A percentile compares a stretch with the other conserved stretches of the same genome.
phyloP scores from a whole-genome alignment of 371 early-diverging fungal species.

The Dinochytrium kinnereticum region DNA sequence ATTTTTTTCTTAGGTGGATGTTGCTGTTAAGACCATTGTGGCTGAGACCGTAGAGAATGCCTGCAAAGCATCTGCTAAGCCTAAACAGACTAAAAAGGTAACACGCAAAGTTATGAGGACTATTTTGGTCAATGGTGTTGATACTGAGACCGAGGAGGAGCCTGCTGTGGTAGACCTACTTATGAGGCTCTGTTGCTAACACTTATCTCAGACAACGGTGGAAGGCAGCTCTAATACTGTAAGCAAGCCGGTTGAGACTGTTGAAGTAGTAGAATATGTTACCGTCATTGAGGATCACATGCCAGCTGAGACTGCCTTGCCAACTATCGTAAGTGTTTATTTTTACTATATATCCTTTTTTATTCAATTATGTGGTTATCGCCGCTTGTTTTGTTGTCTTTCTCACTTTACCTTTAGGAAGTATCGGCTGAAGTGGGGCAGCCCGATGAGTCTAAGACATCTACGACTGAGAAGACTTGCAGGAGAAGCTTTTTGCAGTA shows the following conservation, averaged over 20 bases:
- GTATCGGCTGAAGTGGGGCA: background rate
- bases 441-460: background rate
- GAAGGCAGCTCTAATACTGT: too few relatives aligned
- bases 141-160: background rate
- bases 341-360: slow-evolving; percentile 3
- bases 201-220: too few relatives aligned
- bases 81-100: too few relatives aligned
- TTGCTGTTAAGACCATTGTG: too few relatives aligned
- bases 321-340: background rate
- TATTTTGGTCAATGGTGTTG: background rate
- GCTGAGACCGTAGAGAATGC: too few relatives aligned
- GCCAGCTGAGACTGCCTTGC: background rate
- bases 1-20: too few relatives aligned
- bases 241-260: too few relatives aligned
- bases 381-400: background rate
- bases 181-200: too few relatives aligned
- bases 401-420: too few relatives aligned
- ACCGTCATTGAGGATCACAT: background rate
- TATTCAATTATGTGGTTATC: background rate
- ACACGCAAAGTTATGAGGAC: too few relatives aligned
- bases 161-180: too few relatives aligned
- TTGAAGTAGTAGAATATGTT: slow-evolving; percentile 7
- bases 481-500: slow-evolving; percentile 5
- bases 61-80: too few relatives aligned
- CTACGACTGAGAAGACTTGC: background rate